Base-by-base conservation (phyloP, 2,329 filamentous ascomycete genomes). In the Fusarium sp. region DNA sequence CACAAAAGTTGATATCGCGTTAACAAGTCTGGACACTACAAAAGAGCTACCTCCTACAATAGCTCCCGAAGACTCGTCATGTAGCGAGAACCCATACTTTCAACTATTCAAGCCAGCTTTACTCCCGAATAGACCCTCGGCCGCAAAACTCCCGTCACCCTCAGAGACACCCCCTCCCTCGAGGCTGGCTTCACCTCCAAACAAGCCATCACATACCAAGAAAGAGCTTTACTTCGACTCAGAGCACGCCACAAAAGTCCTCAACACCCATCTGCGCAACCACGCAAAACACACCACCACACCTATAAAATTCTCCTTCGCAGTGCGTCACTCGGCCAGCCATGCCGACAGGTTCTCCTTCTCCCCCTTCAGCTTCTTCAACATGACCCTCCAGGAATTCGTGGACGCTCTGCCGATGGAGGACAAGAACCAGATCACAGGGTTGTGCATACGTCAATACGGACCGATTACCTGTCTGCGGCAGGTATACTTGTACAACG, bases 401-500 rank as follows among this genome's bases (percentile, higher is more conserved):
- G 44, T 70, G 3, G 31, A 34, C 2, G 51, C 51, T 9, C 55
- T 69, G 12, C 52, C 50, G 11, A 34, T 72, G 30, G 50, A 55
- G 15, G 30, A 66, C n/a, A 68, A 69, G 26, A 41, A 50, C 20
- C 34, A 15, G n/a, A 42, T 69, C 16, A 18, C 41, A 26, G 60
- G 60, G 6, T 10, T 68, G 8, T 56, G 40, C 28, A 53, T 67
- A 23, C 20, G 49, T 5, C 62, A 65, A 31, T 41, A 47, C 9
- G 54, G 62, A 1, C 44, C 31, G 3, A 37, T 28, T 4, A 38
- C 33, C 2, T 53, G 47, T 15, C 15, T 56, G 5, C 38, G 57
- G 2, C 65, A 69, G 12, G 50, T 69, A 2, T 69, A 65, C 26
- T n/a, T 68, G 8, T 65, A 60, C 26, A 68, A 68, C 10, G 59